Evolutionary conservation across 176 grass and related monocot genomes (phyloP).

Genomic region (Aegilops umbellulata): DNA sequence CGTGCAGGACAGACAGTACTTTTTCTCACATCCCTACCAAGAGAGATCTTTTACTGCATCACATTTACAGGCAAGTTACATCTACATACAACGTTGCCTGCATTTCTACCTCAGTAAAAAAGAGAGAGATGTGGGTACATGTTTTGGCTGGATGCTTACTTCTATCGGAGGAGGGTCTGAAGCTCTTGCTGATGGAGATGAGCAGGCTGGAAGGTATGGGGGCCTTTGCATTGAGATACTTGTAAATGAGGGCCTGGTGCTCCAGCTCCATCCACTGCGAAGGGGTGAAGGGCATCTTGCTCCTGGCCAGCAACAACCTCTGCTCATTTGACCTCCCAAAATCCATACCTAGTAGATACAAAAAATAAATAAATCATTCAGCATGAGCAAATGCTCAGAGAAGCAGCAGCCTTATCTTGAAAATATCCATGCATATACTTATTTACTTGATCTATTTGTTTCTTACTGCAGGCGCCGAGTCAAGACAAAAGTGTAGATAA

Average conservation of each 20-base stretch:
- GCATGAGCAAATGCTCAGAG: slow-evolving; percentile 1
- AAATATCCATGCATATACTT: background rate
- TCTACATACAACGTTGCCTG: background rate
- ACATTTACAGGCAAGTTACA: background rate
- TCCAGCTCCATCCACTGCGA: slow-evolving; percentile 98
- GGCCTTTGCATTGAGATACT: slow-evolving; percentile 74
- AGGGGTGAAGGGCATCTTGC: slow-evolving; percentile 87
- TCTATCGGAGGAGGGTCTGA: slow-evolving; percentile 50
- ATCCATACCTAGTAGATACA: slow-evolving; percentile 45
- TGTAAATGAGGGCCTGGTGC: slow-evolving; percentile 94
- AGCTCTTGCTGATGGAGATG: slow-evolving; percentile 60
- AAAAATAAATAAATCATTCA: slow-evolving; percentile 24
- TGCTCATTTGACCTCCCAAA: slow-evolving; percentile 41
- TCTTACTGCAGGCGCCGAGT: background rate
- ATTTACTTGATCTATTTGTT: background rate
- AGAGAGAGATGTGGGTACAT: background rate
- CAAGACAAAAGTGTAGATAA: slow-evolving; percentile 36
- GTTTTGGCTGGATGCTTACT: slow-evolving; percentile 7
- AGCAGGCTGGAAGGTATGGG: slow-evolving; percentile 84
- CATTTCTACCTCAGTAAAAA: background rate
- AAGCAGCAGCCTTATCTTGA: slow-evolving; percentile 32
- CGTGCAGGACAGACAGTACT: background rate
- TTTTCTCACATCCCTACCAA: background rate
- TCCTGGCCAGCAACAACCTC: slow-evolving; percentile 63
- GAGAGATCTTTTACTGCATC: background rate